Base-by-base conservation (phyloP, 192 early-diverging fungal species). In the Geranomyces michiganensis region DNA sequence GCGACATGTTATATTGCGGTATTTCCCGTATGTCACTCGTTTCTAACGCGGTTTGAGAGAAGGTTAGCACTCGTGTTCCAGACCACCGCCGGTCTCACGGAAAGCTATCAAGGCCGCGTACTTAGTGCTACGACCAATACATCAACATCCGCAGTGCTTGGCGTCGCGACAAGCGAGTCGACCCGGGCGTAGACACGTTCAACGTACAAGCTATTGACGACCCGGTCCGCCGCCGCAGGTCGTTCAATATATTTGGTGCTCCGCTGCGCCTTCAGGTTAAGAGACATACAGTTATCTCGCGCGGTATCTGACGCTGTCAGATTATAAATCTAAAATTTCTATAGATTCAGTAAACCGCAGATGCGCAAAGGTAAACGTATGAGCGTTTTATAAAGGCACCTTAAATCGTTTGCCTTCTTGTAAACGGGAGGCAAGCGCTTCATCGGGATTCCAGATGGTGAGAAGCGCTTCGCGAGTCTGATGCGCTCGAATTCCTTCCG, bases 321-420 rank as follows among this genome's bases (percentile, higher is more conserved):
- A 43, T 73, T 73, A 43, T 30, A 73, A 5, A 73, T 56, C 72
- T 71, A 58, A 70, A 63, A 73, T 60, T 3, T 19, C 44, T 60
- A 58, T 44, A 53, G 47, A 31, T 6, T 67, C 24, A 65, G 59
- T 49, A 58, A 58, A 58, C 10, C 12, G 56, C 30, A 41, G 27
- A 47, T 32, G 68, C n/a, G 31, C 27, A 70, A 75, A 65, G 46
- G 33, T 45, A 48, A 17, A 45, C 53, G 58, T 68, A 27, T 21
- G 24, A 14, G 26, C 12, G 26, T 24, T 61, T n/a, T n/a, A n/a
- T n/a, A n/a, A n/a, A n/a, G n/a, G n/a, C n/a, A 88, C 76, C 45
- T 79, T 78, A 46, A 83, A 82, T 19, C 87, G 76, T n/a, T 75
- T 73, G 9, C 88, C 88, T 79, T 89, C 88, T n/a, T 68, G 27